A percentile compares a stretch with the other conserved stretches of the same genome.
Conservation (phyloP, 108 stramenopile species). For the Cyclostephanos invisitatus region DNA sequence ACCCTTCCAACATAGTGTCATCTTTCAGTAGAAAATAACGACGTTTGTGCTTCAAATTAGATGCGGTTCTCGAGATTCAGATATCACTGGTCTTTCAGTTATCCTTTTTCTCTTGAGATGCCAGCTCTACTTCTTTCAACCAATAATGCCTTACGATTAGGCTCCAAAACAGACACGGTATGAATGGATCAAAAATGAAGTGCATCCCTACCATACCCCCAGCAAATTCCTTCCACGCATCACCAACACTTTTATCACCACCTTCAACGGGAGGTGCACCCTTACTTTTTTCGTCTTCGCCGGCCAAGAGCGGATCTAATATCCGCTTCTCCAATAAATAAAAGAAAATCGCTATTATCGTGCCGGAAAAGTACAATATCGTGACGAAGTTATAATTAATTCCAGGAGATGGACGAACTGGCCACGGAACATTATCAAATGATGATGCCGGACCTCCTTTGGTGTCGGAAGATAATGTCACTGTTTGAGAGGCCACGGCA, state of each 20-base stretch:
- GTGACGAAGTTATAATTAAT: slow-evolving; percentile 48
- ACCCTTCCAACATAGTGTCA: background rate
- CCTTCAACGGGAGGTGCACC: background rate
- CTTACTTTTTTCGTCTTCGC: background rate
- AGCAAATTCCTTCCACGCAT: slow-evolving; percentile 47
- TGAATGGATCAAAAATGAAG: slow-evolving; percentile 40
- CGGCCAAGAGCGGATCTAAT: slow-evolving; percentile 23
- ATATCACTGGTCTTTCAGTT: slow-evolving; percentile 5
- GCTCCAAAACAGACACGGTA: slow-evolving; percentile 46
- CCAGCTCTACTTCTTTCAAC: slow-evolving; percentile 30
- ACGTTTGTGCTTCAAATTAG: slow-evolving; percentile 38
- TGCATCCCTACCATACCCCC: slow-evolving; percentile 47
- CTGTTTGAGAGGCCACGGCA: slow-evolving; percentile 3
- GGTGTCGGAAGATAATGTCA: background rate
- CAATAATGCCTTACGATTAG: slow-evolving; percentile 41
- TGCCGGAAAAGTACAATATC: slow-evolving; percentile 35
- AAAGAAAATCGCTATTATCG: slow-evolving; percentile 27
- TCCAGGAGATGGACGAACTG: slow-evolving; percentile 32
- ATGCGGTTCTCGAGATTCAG: slow-evolving; percentile 7
- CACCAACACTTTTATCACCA: slow-evolving; percentile 10
- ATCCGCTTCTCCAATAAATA: slow-evolving; percentile 37
- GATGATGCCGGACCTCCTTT: background rate
- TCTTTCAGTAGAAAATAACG: slow-evolving; percentile 38
- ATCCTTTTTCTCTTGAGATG: slow-evolving; percentile 31
- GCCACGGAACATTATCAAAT: slow-evolving; percentile 38